These are phyloP conservation scores for Mrakia gelida DNA, from an alignment of 768 basidiomycete species.

Conservation along the genomic window DNA sequence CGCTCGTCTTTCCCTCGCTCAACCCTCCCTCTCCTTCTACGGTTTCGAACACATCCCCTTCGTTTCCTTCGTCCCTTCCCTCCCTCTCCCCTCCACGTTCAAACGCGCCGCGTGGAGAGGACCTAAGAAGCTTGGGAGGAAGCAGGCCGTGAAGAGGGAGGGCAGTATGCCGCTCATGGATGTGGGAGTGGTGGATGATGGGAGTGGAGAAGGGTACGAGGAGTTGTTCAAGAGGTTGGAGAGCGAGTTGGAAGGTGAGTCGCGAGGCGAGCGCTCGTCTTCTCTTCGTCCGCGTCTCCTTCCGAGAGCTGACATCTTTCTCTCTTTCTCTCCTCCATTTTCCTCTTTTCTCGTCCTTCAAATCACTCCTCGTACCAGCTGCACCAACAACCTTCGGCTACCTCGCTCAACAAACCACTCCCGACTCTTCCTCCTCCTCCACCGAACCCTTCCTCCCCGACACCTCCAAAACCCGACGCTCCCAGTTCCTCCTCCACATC, in stretches of 20 bases:
- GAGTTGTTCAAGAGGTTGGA: background rate
- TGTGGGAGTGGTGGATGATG: constrained; percentile 9
- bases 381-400: background rate
- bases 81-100: background rate
- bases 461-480: background rate
- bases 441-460: background rate
- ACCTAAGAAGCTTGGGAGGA: background rate
- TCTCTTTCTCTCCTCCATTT: background rate
- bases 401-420: background rate
- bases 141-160: background rate
- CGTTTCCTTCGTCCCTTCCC: background rate
- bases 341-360: no score
- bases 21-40: background rate
- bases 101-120: background rate
- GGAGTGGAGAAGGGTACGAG: background rate
- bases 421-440: no score
- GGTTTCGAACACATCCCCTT: constrained; percentile 6
- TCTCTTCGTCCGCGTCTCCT: no score
- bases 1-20: background rate
- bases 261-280: background rate
- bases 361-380: background rate
- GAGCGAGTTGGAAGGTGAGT: background rate
- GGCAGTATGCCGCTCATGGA: background rate
- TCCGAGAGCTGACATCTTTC: background rate
- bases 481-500: constrained; percentile 7